These are phyloP conservation scores for Tuber magnatum DNA, from an alignment of 495 filamentous ascomycete species.

Conservation along the genomic window DNA sequence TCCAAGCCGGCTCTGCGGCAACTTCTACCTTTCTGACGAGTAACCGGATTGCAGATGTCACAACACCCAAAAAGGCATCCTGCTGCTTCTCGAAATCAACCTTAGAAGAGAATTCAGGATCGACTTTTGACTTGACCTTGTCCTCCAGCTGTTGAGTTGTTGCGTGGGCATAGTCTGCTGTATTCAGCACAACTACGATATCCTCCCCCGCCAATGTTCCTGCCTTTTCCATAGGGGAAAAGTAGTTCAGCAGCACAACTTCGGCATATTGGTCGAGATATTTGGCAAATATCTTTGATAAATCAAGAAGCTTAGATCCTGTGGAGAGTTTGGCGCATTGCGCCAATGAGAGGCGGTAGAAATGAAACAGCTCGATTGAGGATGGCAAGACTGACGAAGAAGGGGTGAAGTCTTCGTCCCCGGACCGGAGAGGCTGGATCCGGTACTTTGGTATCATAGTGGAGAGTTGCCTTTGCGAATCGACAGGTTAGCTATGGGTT, in stretches of 20 bases:
- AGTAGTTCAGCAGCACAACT: conserved; percentile 74
- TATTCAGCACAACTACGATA: conserved; percentile 79
- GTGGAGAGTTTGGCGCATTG: conserved; percentile 96
- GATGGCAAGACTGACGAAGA: conserved; percentile 72
- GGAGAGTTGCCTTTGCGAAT: conserved; percentile 56
- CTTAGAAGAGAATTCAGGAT: conserved; percentile 61
- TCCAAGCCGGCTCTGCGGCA: conserved; percentile 77
- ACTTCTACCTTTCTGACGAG: conserved; percentile 77
- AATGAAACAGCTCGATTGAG: conserved; percentile 93
- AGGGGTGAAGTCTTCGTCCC: conserved; percentile 89
- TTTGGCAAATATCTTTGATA: conserved; percentile 78
- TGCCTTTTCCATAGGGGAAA: conserved; percentile 46
- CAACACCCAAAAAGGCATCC: conserved; percentile 92
- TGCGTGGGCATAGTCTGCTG: conserved; percentile 92
- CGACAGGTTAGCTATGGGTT: conserved; percentile 17
- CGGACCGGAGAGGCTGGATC: conserved; percentile 66
- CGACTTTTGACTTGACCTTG: conserved; percentile 84
- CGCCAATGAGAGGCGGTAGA: conserved; percentile 81
- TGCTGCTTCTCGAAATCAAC: conserved; percentile 88
- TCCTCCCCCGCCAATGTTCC: conserved; percentile 61
- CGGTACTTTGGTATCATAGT: conserved; percentile 84
- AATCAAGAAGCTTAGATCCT: conserved; percentile 72
- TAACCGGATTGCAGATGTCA: conserved; percentile 73
- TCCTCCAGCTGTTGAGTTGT: conserved; percentile 89
- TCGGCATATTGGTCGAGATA: conserved; percentile 95